Evolutionary conservation across 768 basidiomycete species (phyloP), one percentile per base, ranked within the genome.

Genomic region (Asterophora lycoperdoides): DNA sequence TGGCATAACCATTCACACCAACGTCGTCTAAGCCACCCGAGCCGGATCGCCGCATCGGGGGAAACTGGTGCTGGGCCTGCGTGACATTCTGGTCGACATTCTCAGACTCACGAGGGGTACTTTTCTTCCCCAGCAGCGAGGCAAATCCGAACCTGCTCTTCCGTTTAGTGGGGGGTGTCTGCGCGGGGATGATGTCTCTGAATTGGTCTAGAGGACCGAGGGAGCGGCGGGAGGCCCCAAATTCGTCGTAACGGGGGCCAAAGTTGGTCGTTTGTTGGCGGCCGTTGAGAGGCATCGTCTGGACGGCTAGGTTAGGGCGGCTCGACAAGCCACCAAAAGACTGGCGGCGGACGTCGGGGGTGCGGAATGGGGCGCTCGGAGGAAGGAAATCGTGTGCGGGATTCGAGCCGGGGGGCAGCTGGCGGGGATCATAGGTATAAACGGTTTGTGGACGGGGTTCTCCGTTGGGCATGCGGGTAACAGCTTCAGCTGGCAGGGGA

Each of bases 121-220:
- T 63, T 61, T 75, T 73, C 49, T 77, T 84, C 4, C 86, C 83
- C n/a, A 90, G 69, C 6, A 91, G 61, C 10, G 81, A 73, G 10
- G 81, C 68, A 37, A 91, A 64, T 32, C 83, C 83, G 61, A 91
- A 90, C 56, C 74, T 83, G 65, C 83, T 89, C 65, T 82, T 85
- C 34, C 88, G 78, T 62, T 88, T 88, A 0, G 74, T 64, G 8
- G 66, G 64, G 11, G 64, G 62, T n/a, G 67, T 20, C 48, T 54
- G 44, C 52, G 47, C 32, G 52, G 52, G 32, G 56, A 54, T 48
- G 19, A 35, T 63, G 49, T 53, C 68, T 67, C 48, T 64, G 42
- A 68, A 57, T 26, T 67, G 58, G 42, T 75, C 74, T 26, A 73
- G 58, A 29, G 68, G 69, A 28, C 72, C 73, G 18, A 88, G 71